A percentile compares a stretch with the other conserved stretches of the same genome.
Conservation (phyloP, 1,284 basidiomycete genomes). For the Ceratobasidium sp. region DNA sequence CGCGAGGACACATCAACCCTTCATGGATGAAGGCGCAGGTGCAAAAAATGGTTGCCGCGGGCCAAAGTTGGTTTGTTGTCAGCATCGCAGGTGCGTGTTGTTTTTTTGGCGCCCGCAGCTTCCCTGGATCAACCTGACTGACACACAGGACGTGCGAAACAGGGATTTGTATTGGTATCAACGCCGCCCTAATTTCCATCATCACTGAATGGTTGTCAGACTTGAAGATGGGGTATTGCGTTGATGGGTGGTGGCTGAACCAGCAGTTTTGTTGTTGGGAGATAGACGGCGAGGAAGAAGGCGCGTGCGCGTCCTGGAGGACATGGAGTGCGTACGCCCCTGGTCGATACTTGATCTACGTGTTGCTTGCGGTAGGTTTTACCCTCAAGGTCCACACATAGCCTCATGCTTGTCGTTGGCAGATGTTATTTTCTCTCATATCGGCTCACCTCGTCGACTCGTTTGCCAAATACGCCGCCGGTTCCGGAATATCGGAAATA, state of each 20-base stretch:
- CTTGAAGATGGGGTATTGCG: constrained; percentile 83
- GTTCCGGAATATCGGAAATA: constrained; percentile 98
- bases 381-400: background rate
- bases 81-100: constrained; percentile 81
- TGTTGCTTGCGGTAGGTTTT: constrained; percentile 84
- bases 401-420: constrained; percentile 40
- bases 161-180: constrained; percentile 94
- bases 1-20: constrained; percentile 65
- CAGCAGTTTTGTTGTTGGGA: constrained; percentile 99
- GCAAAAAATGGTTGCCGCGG: constrained; percentile 65
- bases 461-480: constrained; percentile 95
- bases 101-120: constrained; percentile 7
- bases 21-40: constrained; percentile 76
- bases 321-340: constrained; percentile 86
- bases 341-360: constrained; percentile 88
- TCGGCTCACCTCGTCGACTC: constrained; percentile 90
- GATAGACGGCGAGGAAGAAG: constrained; percentile 77
- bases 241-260: constrained; percentile 80
- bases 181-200: constrained; percentile 95
- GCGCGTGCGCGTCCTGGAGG: constrained; percentile 93
- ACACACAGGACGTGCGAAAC: constrained; percentile 6
- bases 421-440: constrained; percentile 84
- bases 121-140: constrained; percentile 27
- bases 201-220: constrained; percentile 98
- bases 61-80: constrained; percentile 81